Percentiles rank a stretch among this genome's conserved stretches.
Conservation (phyloP, 768 basidiomycete species). For the Strobilomyces dryophilus region DNA sequence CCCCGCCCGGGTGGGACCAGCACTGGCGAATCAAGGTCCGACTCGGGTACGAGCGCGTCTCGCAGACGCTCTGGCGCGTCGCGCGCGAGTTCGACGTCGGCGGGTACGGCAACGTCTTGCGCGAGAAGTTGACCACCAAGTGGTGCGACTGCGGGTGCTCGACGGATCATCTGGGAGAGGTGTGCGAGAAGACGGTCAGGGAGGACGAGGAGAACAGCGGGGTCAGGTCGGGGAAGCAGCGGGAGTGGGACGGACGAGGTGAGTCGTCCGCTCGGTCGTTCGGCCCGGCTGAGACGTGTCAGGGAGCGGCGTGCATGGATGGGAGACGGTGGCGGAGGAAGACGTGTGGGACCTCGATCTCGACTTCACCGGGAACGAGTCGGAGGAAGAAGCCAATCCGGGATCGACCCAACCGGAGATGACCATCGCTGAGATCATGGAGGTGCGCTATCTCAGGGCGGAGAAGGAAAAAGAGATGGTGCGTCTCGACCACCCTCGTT, state of each 20-base stretch:
- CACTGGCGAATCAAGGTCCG: conserved; percentile 60
- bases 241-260: conserved; percentile 77
- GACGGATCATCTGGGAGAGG: conserved; percentile 73
- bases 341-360: conserved; percentile 73
- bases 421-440: conserved; percentile 73
- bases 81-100: conserved; percentile 69
- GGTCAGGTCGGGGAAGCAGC: conserved; percentile 57
- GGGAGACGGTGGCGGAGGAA: conserved; percentile 74
- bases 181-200: conserved; percentile 68
- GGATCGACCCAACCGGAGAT: conserved; percentile 35
- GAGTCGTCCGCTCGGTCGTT: conserved; percentile 2
- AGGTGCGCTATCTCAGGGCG: conserved; percentile 66
- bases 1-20: conserved; percentile 44
- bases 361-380: conserved; percentile 56
- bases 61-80: conserved; percentile 65
- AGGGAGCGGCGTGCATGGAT: conserved; percentile 62
- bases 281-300: background rate
- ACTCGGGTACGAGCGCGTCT: conserved; percentile 59
- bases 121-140: conserved; percentile 68
- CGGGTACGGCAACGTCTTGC: conserved; percentile 64
- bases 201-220: conserved; percentile 64
- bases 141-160: conserved; percentile 84
- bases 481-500: conserved; percentile 6
- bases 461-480: conserved; percentile 72
- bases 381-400: conserved; percentile 45